phyloP scores from a whole-genome alignment of 192 early-diverging fungal genomes.

The Diversispora eburnea region DNA sequence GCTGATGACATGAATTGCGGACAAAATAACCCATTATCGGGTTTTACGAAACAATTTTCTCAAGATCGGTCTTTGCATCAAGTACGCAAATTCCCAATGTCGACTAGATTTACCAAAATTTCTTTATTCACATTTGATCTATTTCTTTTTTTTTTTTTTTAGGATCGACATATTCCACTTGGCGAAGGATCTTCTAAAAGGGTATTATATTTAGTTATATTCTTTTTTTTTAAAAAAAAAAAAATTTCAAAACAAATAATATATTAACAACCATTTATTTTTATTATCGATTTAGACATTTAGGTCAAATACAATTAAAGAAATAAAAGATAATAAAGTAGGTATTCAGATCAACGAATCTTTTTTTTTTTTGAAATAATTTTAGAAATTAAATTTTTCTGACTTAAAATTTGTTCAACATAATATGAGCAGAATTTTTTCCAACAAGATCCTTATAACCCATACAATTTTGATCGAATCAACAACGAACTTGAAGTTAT shows the following conservation, averaged over 20 bases:
- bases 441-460: slow-evolving; percentile 28
- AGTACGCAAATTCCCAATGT: slow-evolving; percentile 41
- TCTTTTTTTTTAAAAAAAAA: background rate
- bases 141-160: too few species aligned
- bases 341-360: background rate
- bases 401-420: background rate
- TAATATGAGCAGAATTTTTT: slow-evolving; percentile 61
- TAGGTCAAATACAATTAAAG: slow-evolving; percentile 11
- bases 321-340: background rate
- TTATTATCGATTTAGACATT: slow-evolving; percentile 5
- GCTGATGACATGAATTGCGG: slow-evolving; percentile 68
- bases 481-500: slow-evolving; percentile 61
- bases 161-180: slow-evolving; percentile 7
- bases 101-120: background rate
- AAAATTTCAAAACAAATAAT: too few species aligned
- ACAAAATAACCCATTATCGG: slow-evolving; percentile 70
- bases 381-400: background rate
- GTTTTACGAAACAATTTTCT: slow-evolving; percentile 77
- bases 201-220: slow-evolving; percentile 2
- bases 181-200: slow-evolving; percentile 24
- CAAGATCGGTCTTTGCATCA: slow-evolving; percentile 77
- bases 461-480: slow-evolving; percentile 72
- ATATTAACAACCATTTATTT: background rate
- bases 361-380: background rate
- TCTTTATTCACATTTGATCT: background rate